Percentiles rank a stretch among this genome's conserved stretches.
Evolutionary conservation across 2,329 filamentous ascomycete species (phyloP).

Genomic region (Trichoderma guizhouense): DNA sequence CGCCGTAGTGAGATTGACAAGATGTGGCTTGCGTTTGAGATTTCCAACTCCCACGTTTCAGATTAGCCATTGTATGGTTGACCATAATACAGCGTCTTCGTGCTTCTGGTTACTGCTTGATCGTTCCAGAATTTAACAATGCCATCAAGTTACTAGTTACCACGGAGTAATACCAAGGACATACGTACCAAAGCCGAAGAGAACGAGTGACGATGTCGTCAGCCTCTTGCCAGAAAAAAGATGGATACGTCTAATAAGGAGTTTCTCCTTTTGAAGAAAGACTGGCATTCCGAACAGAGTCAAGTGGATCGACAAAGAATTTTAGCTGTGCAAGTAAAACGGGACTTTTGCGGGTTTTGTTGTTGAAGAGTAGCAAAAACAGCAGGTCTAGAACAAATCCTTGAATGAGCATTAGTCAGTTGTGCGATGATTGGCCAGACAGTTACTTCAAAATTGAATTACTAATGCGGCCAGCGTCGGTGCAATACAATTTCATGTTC

Average conservation of each 20-base stretch:
- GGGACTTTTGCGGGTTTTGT: background rate
- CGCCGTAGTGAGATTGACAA: background rate
- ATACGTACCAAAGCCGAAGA: background rate
- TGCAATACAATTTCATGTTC: background rate
- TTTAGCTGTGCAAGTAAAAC: background rate
- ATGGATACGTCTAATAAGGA: background rate
- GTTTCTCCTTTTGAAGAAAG: background rate
- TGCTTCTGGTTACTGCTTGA: background rate
- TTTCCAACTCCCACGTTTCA: background rate
- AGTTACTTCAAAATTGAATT: background rate
- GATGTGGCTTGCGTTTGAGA: background rate
- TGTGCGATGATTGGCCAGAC: background rate
- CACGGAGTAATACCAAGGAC: background rate
- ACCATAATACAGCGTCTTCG: background rate
- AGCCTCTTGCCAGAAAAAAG: background rate
- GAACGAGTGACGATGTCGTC: background rate
- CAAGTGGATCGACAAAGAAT: background rate
- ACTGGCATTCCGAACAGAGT: background rate
- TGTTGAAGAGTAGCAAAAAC: background rate
- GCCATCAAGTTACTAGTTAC: background rate
- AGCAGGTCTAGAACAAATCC: constrained; percentile 3
- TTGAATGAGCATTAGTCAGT: background rate
- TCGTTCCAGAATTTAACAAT: background rate
- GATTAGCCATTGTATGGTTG: background rate
- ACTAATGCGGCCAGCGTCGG: background rate